Evolutionary conservation across 164 flowering plant genomes (phyloP).

Genomic region (Annona squamosa): DNA sequence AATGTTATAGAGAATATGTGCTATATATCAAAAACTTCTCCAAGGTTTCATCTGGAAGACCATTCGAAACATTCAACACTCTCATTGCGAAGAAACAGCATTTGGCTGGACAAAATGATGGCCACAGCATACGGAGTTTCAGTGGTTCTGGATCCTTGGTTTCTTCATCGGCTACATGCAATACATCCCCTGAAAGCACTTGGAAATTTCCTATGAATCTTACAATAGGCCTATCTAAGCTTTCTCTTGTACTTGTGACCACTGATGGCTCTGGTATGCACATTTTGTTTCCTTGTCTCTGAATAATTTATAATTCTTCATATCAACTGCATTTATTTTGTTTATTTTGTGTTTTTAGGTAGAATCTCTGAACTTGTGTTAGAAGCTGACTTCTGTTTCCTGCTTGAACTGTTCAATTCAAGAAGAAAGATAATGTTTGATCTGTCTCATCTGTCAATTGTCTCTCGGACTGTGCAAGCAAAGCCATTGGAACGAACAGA

Average conservation of each 20-base stretch:
- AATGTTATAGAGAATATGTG: constrained; percentile 34
- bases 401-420: constrained; percentile 29
- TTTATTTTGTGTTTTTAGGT: constrained; percentile 33
- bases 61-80: constrained; percentile 20
- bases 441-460: constrained; percentile 43
- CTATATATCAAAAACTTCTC: constrained; percentile 20
- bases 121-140: constrained; percentile 9
- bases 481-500: constrained; percentile 15
- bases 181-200: constrained; percentile 12
- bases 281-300: background rate
- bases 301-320: background rate
- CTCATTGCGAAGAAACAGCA: constrained; percentile 2
- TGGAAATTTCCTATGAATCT: constrained; percentile 32
- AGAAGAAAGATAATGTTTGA: constrained; percentile 34
- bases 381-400: constrained; percentile 38
- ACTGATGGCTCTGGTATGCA: constrained; percentile 52
- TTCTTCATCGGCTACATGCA: constrained; percentile 6
- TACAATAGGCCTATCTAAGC: constrained; percentile 33
- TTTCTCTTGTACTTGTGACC: constrained; percentile 43
- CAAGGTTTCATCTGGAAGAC: constrained; percentile 17
- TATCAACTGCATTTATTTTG: background rate
- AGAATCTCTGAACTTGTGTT: constrained; percentile 45
- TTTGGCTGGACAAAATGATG: constrained; percentile 11
- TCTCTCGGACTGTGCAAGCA: constrained; percentile 34
- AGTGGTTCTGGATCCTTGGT: constrained; percentile 10